These are phyloP conservation scores for Fusarium pseudoanthophilum DNA, from an alignment of 2,329 filamentous ascomycete genomes.

Conservation along the genomic window DNA sequence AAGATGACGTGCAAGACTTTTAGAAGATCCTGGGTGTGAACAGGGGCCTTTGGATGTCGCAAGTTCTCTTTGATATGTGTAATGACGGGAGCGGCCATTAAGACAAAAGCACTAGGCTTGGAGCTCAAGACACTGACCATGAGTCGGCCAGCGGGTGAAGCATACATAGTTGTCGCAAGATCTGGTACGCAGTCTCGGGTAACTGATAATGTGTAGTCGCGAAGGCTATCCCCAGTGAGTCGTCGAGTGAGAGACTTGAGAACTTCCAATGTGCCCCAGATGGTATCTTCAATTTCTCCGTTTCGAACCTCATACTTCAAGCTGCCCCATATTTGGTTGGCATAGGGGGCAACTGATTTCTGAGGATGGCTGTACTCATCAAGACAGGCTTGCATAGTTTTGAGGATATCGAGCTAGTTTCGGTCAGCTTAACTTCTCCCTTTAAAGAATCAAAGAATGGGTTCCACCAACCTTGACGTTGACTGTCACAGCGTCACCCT, in stretches of 20 bases:
- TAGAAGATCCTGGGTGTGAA: constrained; percentile 63
- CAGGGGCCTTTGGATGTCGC: constrained; percentile 60
- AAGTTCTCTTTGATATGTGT: constrained; percentile 63
- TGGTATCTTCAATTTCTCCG: constrained; percentile 67
- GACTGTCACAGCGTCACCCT: constrained; percentile 67
- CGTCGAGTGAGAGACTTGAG: constrained; percentile 61
- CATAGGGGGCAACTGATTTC: constrained; percentile 60
- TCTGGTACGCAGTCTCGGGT: constrained; percentile 66
- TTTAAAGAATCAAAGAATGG: background rate
- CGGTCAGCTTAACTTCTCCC: constrained; percentile 10
- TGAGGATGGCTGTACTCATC: constrained; percentile 59
- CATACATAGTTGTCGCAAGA: constrained; percentile 63
- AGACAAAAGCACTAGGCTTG: constrained; percentile 59
- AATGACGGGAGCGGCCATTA: constrained; percentile 58
- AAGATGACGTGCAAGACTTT: constrained; percentile 63
- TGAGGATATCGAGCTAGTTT: constrained; percentile 63
- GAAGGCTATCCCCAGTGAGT: constrained; percentile 57
- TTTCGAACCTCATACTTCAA: constrained; percentile 72
- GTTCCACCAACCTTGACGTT: constrained; percentile 62
- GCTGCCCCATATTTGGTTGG: constrained; percentile 66
- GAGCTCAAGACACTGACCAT: constrained; percentile 63
- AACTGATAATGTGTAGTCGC: constrained; percentile 59
- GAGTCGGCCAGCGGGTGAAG: constrained; percentile 62
- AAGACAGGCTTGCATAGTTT: constrained; percentile 65
- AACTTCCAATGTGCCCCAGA: constrained; percentile 66